Base-by-base conservation (phyloP, 306 rosid species). In the Argentina anserina region DNA sequence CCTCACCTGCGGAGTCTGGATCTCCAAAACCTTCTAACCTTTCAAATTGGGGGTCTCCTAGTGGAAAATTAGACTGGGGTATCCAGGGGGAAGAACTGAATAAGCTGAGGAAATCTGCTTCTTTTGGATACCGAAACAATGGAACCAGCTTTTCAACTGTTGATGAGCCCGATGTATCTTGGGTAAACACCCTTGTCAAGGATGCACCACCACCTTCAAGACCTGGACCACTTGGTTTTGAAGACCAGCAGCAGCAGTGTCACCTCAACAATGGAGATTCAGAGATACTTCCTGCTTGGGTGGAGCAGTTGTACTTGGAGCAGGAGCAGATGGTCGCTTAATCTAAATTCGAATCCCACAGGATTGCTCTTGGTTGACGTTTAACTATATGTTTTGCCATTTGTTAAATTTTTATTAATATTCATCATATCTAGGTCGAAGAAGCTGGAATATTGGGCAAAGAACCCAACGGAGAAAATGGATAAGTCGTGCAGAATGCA, bases 121-220 rank as follows among this genome's bases (percentile, higher is more conserved):
- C 98, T 40, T 87, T 88, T 55, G 92, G 92, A 60, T 52, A 82
- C 15, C 80, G 86, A 72, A 80, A 81, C 81, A 73, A 52, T 9
- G 69, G 70, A 20, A 60, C 73, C 60, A 87, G 75, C 75, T 75
- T 68, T 67, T 42, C 79, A 3, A 20, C 80, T 6, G 66, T 25
- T 67, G 79, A 75, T 29, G 95, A 88, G 76, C 87, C 86, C 4
- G 92, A 85, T 72, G 90, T 84, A 47, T 86, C 93, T 14, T 89
- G 97, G 93, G 96, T 92, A 77, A 82, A 86, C 76, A 83, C 97
- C 69, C 75, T 87, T 46, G 89, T 88, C 67, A 84, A 85, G 71
- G 98, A 92, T 53, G 82, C 68, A 64, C 78, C 86, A 47, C 73
- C 82, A 6, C 73, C 86, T 6, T 37, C 11, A 36, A 84, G 78